These are phyloP conservation scores for Vicia faba DNA, from an alignment of 306 rosid species.

Conservation along the genomic window DNA sequence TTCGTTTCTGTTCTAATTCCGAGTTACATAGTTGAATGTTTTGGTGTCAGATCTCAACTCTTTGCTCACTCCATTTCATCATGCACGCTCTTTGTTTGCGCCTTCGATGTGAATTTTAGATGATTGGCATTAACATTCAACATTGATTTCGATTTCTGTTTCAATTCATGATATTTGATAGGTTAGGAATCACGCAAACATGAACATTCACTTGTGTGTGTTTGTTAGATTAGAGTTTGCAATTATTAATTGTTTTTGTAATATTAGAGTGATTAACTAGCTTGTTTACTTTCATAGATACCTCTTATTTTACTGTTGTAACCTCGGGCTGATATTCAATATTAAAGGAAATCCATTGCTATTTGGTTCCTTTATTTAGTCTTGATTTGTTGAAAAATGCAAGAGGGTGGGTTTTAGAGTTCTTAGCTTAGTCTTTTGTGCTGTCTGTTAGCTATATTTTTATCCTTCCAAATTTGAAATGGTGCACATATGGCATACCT, in stretches of 20 bases:
- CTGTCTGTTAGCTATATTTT: constrained; percentile 2
- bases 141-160: constrained; percentile 32
- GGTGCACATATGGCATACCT: background rate
- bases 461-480: constrained; percentile 17
- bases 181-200: constrained; percentile 10
- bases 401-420: constrained; percentile 3
- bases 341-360: constrained; percentile 13
- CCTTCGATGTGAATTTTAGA: constrained; percentile 20
- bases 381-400: constrained; percentile 3
- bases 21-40: background rate
- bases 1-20: background rate
- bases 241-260: background rate
- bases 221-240: background rate
- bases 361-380: constrained; percentile 20
- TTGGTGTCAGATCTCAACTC: constrained; percentile 34
- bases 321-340: background rate
- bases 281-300: background rate
- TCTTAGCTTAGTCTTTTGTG: constrained; percentile 1
- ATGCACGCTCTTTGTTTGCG: background rate
- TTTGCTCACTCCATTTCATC: constrained; percentile 17
- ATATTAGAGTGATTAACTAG: background rate
- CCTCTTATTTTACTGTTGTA: background rate
- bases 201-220: constrained; percentile 6
- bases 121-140: background rate
- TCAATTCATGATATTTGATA: constrained; percentile 1